Evolutionary conservation across 352 stramenopile species (phyloP).

Genomic region (Phytophthora parvispora): DNA sequence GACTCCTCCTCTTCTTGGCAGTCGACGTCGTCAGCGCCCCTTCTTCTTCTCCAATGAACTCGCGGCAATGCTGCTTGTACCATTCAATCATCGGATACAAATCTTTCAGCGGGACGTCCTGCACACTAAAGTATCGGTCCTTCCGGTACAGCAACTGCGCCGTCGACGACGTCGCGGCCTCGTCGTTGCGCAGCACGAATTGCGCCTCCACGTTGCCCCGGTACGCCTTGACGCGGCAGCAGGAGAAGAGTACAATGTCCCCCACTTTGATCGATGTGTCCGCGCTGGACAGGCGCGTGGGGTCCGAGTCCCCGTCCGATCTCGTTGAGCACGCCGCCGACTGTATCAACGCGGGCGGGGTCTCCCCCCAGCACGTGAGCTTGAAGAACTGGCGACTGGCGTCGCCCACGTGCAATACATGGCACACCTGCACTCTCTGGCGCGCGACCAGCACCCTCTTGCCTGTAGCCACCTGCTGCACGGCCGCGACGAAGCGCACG

Average conservation of each 20-base stretch:
- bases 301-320: constrained; percentile 29
- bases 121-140: constrained; percentile 67
- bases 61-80: constrained; percentile 66
- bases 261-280: constrained; percentile 51
- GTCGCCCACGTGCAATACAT: constrained; percentile 63
- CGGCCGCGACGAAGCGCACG: constrained; percentile 53
- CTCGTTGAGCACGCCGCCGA: background rate
- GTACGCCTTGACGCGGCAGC: constrained; percentile 54
- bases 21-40: background rate
- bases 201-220: constrained; percentile 65
- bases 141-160: constrained; percentile 71
- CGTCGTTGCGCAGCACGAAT: constrained; percentile 39
- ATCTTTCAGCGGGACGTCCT: constrained; percentile 56
- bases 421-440: constrained; percentile 43
- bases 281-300: constrained; percentile 24
- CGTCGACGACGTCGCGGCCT: constrained; percentile 39
- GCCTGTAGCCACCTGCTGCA: constrained; percentile 55
- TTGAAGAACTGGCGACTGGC: constrained; percentile 61
- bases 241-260: constrained; percentile 70
- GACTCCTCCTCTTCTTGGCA: constrained; percentile 15
- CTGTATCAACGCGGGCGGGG: constrained; percentile 44
- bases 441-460: constrained; percentile 41
- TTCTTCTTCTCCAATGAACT: constrained; percentile 36
- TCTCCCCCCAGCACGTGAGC: constrained; percentile 62
- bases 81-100: constrained; percentile 78